Percentiles rank a stretch among this genome's conserved stretches.
phyloP scores from a whole-genome alignment of 805 yeast genomes.

The Sporopachydermia lactativora region DNA sequence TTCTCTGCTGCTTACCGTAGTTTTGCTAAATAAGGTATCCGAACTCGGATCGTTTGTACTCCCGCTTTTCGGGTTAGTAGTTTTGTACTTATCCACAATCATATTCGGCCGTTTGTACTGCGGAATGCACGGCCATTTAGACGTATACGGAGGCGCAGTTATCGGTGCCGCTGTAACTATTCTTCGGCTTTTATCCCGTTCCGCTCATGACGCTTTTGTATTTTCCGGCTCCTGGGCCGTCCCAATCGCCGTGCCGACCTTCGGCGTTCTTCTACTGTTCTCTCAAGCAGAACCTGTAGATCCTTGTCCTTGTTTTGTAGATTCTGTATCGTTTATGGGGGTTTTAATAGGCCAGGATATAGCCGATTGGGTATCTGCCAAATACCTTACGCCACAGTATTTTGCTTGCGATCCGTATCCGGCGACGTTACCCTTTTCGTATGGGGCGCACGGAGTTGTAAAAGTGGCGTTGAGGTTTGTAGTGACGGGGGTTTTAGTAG shows the following conservation, averaged over 20 bases:
- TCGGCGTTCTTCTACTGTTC: slow-evolving; percentile 39
- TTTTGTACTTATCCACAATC: slow-evolving; percentile 45
- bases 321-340: slow-evolving; percentile 84
- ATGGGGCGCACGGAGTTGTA: slow-evolving; percentile 26
- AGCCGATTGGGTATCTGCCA: slow-evolving; percentile 35
- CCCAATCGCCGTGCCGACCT: slow-evolving; percentile 15
- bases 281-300: slow-evolving; percentile 78
- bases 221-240: slow-evolving; percentile 14
- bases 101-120: slow-evolving; percentile 78
- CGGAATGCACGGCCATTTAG: slow-evolving; percentile 94
- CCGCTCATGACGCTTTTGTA: slow-evolving; percentile 32
- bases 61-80: slow-evolving; percentile 8
- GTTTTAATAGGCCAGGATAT: slow-evolving; percentile 69
- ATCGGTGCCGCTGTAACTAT: slow-evolving; percentile 44
- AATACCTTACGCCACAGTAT: slow-evolving; percentile 7
- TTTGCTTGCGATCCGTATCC: slow-evolving; percentile 15
- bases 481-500: slow-evolving; percentile 49
- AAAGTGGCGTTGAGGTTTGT: slow-evolving; percentile 32
- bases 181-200: slow-evolving; percentile 28
- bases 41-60: slow-evolving; percentile 12
- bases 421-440: slow-evolving; percentile 28
- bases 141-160: slow-evolving; percentile 48
- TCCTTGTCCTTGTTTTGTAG: slow-evolving; percentile 93
- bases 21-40: too few relatives aligned
- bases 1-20: slow-evolving; percentile 26